Evolutionary conservation across 345 rosid genomes (phyloP), one percentile per base, ranked within the genome.

Genomic region (Pistacia vera): DNA sequence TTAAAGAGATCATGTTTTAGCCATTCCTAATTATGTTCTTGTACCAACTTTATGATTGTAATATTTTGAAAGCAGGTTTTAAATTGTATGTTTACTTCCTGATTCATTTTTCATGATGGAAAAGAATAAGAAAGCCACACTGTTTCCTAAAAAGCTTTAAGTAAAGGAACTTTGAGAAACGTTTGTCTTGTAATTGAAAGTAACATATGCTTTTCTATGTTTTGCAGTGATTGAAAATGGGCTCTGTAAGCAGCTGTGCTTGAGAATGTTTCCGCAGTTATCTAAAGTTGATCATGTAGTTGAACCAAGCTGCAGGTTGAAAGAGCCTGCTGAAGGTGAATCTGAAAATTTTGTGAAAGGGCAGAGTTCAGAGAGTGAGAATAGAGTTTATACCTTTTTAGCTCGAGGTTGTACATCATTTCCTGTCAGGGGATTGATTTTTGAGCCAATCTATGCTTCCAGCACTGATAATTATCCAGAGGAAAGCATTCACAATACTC

Each of bases 391-490:
- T 83, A 83, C 91, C 28, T 91, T 88, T 74, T 76, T 96, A 75
- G 85, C 86, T 70, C 88, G 78, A 69, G 87, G 87, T 30, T 89
- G 77, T 80, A 69, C 62, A 52, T 75, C 86, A 5, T 83, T 86
- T 69, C 73, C 81, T 75, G 41, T 85, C 35, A 55, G 49, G 67
- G 85, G 81, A 75, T 91, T 96, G 81, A 87, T 91, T 56, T 68
- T 44, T 48, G 88, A 83, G 51, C 92, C 97, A 75, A 78, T 96
- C 60, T 17, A 79, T 60, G 99, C 99, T 64, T 96, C 99, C 57
- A 93, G 97, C 84, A 96, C 99, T 65, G 98, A 96, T 84, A 89
- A 93, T 71, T 85, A 76, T 84, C 98, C 95, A 0, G 88, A 75
- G n/a, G 98, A 96, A 82, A 85, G 97, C 74, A 86, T 96, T 66